These are phyloP conservation scores for Chiua virens DNA, from an alignment of 768 basidiomycete species.

Conservation along the genomic window DNA sequence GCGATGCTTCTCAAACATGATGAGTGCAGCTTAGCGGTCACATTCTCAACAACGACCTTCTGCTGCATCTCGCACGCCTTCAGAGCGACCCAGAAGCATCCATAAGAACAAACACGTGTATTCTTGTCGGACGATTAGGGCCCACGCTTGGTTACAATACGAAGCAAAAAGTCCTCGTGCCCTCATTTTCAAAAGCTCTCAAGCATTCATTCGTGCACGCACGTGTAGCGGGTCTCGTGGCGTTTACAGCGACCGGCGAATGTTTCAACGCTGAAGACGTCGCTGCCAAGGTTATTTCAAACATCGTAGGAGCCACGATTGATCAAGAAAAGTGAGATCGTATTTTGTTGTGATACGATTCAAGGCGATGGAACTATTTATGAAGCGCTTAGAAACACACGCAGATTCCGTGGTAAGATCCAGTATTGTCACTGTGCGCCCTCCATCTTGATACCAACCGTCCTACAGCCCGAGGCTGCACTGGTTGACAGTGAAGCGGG, in stretches of 20 bases:
- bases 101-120: constrained; percentile 96
- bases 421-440: constrained; percentile 4
- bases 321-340: constrained; percentile 87
- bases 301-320: constrained; percentile 73
- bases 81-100: constrained; percentile 93
- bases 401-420: constrained; percentile 73
- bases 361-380: constrained; percentile 86
- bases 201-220: constrained; percentile 93
- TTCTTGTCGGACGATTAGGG: constrained; percentile 89
- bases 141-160: constrained; percentile 84
- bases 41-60: constrained; percentile 93
- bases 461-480: constrained; percentile 55
- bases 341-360: constrained; percentile 37
- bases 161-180: constrained; percentile 94
- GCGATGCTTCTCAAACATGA: constrained; percentile 1
- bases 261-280: constrained; percentile 87
- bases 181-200: constrained; percentile 86
- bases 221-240: constrained; percentile 91
- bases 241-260: constrained; percentile 91
- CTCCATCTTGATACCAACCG: background rate
- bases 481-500: constrained; percentile 40
- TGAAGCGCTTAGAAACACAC: constrained; percentile 79
- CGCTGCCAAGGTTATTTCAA: constrained; percentile 87
- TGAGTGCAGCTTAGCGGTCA: constrained; percentile 74
- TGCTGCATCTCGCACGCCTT: constrained; percentile 88